Evolutionary conservation across 805 yeast genomes (phyloP).

Genomic region (Saccharomycopsis javanensis): DNA sequence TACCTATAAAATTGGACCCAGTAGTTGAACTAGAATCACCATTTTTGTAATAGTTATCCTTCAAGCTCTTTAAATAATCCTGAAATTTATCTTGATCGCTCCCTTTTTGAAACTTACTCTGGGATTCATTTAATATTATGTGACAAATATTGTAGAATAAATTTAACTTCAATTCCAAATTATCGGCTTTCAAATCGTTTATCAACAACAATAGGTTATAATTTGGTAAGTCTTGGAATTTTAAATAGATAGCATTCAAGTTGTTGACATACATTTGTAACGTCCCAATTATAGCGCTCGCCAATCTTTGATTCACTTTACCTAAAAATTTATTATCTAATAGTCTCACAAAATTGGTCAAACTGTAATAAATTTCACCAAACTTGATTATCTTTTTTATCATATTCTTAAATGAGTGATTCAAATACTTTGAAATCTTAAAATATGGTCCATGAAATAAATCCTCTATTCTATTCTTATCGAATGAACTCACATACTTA

Average conservation of each 20-base stretch:
- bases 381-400: constrained; percentile 48
- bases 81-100: constrained; percentile 29
- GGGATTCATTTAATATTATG: constrained; percentile 40
- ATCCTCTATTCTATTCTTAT: constrained; percentile 20
- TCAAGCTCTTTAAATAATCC: constrained; percentile 34
- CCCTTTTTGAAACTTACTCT: constrained; percentile 26
- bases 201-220: constrained; percentile 10
- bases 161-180: constrained; percentile 32
- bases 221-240: constrained; percentile 5
- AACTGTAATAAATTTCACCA: constrained; percentile 55
- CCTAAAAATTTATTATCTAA: constrained; percentile 56
- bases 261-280: constrained; percentile 29
- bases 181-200: constrained; percentile 11
- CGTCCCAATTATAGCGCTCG: constrained; percentile 44
- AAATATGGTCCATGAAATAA: constrained; percentile 63
- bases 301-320: constrained; percentile 61
- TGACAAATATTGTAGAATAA: constrained; percentile 51
- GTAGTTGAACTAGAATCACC: not conserved
- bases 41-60: constrained; percentile 24
- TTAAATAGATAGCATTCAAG: constrained; percentile 20
- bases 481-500: constrained; percentile 53
- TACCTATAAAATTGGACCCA: not conserved
- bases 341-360: constrained; percentile 49
- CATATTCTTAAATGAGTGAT: constrained; percentile 61
- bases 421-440: constrained; percentile 61